Evolutionary conservation across 768 basidiomycete species (phyloP).

Genomic region (Leccinum longicurvipes): DNA sequence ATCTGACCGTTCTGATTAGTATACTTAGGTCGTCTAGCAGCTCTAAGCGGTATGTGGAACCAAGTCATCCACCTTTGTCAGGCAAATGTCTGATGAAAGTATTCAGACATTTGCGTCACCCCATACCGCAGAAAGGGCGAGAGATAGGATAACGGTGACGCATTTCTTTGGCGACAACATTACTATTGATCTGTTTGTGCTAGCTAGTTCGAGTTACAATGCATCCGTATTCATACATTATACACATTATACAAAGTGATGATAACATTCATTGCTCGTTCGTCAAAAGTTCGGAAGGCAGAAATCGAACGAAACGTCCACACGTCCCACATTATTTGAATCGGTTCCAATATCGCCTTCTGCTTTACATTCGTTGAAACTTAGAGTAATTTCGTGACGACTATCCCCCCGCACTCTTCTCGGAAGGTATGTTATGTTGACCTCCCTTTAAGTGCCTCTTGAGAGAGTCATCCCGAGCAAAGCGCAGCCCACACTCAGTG

Average conservation of each 20-base stretch:
- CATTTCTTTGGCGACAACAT: neutral
- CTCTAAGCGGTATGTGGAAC: neutral
- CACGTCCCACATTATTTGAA: no score
- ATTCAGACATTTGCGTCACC: neutral
- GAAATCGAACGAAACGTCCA: neutral
- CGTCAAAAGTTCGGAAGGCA: no score
- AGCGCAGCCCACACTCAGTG: constrained; percentile 10
- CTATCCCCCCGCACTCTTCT: neutral
- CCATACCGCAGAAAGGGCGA: neutral
- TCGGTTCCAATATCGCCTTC: neutral
- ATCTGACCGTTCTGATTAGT: neutral
- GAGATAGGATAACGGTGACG: neutral
- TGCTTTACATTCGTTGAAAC: neutral
- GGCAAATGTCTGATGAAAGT: neutral
- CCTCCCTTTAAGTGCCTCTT: constrained; percentile 23
- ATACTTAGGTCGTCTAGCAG: neutral
- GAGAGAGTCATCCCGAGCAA: constrained; percentile 31
- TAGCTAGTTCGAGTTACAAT: neutral
- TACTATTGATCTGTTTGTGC: neutral
- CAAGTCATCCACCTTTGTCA: neutral
- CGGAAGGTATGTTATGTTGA: constrained; percentile 4
- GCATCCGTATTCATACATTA: neutral
- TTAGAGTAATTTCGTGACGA: neutral
- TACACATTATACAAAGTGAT: neutral
- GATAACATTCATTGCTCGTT: no score